Evolutionary conservation across 305 asterid species (phyloP), one percentile per base, ranked within the genome.

Genomic region (Plantago coronopus): DNA sequence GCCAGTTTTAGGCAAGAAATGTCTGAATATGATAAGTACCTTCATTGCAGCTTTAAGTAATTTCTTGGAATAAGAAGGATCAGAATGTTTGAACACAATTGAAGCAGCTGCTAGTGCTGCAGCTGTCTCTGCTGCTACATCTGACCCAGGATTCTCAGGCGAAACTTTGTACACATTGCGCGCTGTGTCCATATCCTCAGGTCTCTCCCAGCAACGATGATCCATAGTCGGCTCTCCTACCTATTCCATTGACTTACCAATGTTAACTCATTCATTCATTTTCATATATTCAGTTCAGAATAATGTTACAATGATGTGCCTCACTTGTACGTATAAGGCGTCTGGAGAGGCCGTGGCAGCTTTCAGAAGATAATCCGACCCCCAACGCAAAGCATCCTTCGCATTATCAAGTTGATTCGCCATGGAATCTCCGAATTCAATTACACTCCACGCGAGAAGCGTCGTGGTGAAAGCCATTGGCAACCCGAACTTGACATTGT

Each of bases 381-480:
- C 86, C 98, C 98, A 91, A 3, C 88, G 81, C 5, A 91, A 65
- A 1, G 97, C 95, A 0, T 59, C 71, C 67, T 74, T 76, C 17
- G 95, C 96, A 47, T 79, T 31, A 1, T 65, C 66, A 15, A 80
- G 59, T 68, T 84, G 79, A 48, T 18, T 63, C 22, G 71, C 55
- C 95, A 87, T 85, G 25, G 73, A 73, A 38, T 43, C 56, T 0
- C 93, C 96, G 22, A 85, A 90, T 62, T 90, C 96, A 16, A 90
- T 74, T 10, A 90, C 84, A 56, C 97, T 90, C 96, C 95, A 90
- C 11, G 95, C 74, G 7, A 89, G 74, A 27, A 89, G 64, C 18
- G 97, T 89, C 14, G 93, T 89, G 0, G 97, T 87, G 11, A 86
- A 89, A 1, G 97, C 97, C 95, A 89, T 84, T 3, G 95, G 97